Percentiles rank a stretch among this genome's conserved stretches.
These are phyloP conservation scores for Rhodotorula sp. DNA, from an alignment of 1,284 basidiomycete species.

Conservation along the genomic window DNA sequence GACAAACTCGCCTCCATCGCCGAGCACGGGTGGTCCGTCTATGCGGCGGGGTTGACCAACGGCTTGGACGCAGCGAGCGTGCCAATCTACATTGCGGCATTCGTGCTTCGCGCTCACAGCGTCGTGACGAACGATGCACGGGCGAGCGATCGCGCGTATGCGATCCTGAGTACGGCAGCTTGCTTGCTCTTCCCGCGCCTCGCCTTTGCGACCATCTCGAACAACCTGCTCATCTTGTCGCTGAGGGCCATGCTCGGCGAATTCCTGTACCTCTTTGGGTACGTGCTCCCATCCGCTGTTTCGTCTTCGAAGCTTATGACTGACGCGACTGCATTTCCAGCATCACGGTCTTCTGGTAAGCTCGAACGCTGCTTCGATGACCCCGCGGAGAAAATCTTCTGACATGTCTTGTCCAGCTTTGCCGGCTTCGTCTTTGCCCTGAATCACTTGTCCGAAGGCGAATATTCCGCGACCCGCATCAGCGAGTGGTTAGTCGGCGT, in stretches of 20 bases:
- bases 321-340: not conserved
- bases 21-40: constrained; percentile 46
- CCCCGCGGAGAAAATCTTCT: not conserved
- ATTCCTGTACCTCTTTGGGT: constrained; percentile 47
- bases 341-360: constrained; percentile 39
- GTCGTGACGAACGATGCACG: constrained; percentile 41
- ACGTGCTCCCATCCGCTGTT: constrained; percentile 30
- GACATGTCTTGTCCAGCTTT: constrained; percentile 13
- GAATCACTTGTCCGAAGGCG: constrained; percentile 40
- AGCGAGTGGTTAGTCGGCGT: constrained; percentile 29
- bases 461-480: constrained; percentile 30
- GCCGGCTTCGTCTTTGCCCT: constrained; percentile 41
- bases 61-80: constrained; percentile 47
- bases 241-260: constrained; percentile 50
- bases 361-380: too few relatives aligned
- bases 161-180: constrained; percentile 47
- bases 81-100: constrained; percentile 47
- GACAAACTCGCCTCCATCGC: constrained; percentile 44
- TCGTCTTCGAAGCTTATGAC: not conserved
- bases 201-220: constrained; percentile 49
- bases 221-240: constrained; percentile 51
- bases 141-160: constrained; percentile 46
- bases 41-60: constrained; percentile 48
- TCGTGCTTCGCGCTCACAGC: constrained; percentile 46
- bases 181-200: constrained; percentile 48